Evolutionary conservation across 805 yeast genomes (phyloP).

Genomic region (Lipomyces lipofer): DNA sequence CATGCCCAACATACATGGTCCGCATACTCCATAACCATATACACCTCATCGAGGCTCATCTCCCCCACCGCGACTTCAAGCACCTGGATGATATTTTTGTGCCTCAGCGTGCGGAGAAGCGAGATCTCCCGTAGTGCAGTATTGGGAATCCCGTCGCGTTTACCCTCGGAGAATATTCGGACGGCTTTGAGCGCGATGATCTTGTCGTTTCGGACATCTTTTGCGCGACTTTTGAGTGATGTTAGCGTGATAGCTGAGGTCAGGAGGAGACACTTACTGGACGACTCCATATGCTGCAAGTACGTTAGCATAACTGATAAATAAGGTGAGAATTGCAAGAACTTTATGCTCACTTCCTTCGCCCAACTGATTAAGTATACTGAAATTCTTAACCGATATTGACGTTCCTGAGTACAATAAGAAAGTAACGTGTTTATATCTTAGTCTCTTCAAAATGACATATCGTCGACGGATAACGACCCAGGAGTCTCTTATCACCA

Average conservation of each 20-base stretch:
- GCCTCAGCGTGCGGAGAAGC: constrained; percentile 74
- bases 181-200: constrained; percentile 79
- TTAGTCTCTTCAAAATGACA: neutral
- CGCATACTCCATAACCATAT: constrained; percentile 88
- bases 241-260: neutral
- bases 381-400: constrained; percentile 6
- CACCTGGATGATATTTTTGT: constrained; percentile 74
- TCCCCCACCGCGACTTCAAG: constrained; percentile 82
- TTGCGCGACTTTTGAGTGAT: constrained; percentile 54
- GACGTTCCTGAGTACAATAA: constrained; percentile 1
- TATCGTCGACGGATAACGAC: too few relatives aligned
- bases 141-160: constrained; percentile 86
- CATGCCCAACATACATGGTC: constrained; percentile 51
- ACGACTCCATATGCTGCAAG: constrained; percentile 23
- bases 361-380: constrained; percentile 18
- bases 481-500: neutral
- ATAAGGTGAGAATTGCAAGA: too few relatives aligned
- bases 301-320: neutral
- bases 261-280: constrained; percentile 8
- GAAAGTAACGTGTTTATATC: neutral
- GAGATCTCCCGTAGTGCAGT: constrained; percentile 91
- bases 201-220: constrained; percentile 61
- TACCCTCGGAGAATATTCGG: constrained; percentile 67
- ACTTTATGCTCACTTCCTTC: constrained; percentile 29
- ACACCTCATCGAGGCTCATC: constrained; percentile 55